Conservation (phyloP, 805 yeast species). For the Candida loeiensis region DNA sequence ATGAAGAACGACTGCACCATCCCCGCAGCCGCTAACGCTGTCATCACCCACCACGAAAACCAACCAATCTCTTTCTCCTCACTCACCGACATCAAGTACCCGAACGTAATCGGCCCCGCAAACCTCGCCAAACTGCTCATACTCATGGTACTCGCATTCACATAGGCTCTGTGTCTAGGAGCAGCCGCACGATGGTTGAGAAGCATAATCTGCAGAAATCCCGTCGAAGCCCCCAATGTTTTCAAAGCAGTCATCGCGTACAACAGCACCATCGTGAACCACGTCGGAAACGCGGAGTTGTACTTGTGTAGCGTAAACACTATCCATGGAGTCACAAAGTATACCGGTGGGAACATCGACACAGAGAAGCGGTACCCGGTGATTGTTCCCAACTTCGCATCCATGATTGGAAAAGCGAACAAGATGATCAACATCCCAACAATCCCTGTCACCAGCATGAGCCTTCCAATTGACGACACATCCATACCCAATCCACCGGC, state of each 20-base stretch:
- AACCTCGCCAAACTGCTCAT: constrained; percentile 31
- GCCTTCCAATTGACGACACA: constrained; percentile 30
- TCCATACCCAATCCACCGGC: constrained; percentile 37
- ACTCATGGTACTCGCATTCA: constrained; percentile 33
- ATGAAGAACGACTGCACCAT: constrained; percentile 26
- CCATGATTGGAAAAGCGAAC: constrained; percentile 31
- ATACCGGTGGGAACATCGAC: constrained; percentile 30
- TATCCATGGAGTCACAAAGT: constrained; percentile 27
- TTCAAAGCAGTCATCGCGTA: constrained; percentile 31
- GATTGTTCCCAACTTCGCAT: constrained; percentile 29
- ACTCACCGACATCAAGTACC: constrained; percentile 34
- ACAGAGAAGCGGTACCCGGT: constrained; percentile 30
- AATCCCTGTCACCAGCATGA: constrained; percentile 35
- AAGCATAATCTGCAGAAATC: constrained; percentile 35
- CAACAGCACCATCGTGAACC: constrained; percentile 27
- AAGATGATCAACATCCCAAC: constrained; percentile 32
- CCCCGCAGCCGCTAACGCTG: constrained; percentile 26
- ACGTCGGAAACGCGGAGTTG: constrained; percentile 23
- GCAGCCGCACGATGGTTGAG: constrained; percentile 35
- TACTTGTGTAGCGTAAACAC: constrained; percentile 30
- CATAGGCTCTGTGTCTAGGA: constrained; percentile 32
- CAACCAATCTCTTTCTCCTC: constrained; percentile 22
- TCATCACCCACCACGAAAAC: constrained; percentile 36
- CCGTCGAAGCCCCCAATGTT: constrained; percentile 32
- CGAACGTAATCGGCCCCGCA: constrained; percentile 32